phyloP scores from a whole-genome alignment of 1,284 basidiomycete genomes.

The Moesziomyces sp. region DNA sequence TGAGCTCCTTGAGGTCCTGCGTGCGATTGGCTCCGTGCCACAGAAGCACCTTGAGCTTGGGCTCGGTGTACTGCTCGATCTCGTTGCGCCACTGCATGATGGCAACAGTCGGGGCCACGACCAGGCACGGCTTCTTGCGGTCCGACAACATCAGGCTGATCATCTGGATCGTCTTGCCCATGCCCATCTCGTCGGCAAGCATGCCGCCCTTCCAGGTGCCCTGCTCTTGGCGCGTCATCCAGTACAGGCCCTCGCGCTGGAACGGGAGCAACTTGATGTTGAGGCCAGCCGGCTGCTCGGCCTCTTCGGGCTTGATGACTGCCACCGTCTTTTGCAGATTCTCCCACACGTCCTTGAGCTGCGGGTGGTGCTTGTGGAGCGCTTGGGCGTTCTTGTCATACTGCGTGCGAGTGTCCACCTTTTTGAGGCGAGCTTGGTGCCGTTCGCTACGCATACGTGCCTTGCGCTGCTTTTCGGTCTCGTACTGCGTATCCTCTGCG shows the following conservation, averaged over 20 bases:
- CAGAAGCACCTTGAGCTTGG: slow-evolving; percentile 76
- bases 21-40: slow-evolving; percentile 84
- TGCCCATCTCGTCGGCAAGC: slow-evolving; percentile 88
- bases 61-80: slow-evolving; percentile 74
- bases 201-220: slow-evolving; percentile 90
- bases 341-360: slow-evolving; percentile 88
- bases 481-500: slow-evolving; percentile 47
- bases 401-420: slow-evolving; percentile 30
- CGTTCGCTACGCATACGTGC: slow-evolving; percentile 44
- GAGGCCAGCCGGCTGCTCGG: slow-evolving; percentile 78
- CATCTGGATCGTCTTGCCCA: slow-evolving; percentile 99
- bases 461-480: slow-evolving; percentile 57
- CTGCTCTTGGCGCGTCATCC: slow-evolving; percentile 95
- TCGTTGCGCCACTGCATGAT: slow-evolving; percentile 99
- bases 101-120: slow-evolving; percentile 90
- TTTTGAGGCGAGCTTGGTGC: slow-evolving; percentile 38
- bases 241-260: slow-evolving; percentile 91
- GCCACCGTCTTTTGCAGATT: slow-evolving; percentile 73
- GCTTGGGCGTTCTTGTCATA: slow-evolving; percentile 35
- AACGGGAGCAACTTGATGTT: slow-evolving; percentile 73
- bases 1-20: slow-evolving; percentile 75
- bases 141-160: slow-evolving; percentile 88
- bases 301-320: slow-evolving; percentile 73
- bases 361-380: slow-evolving; percentile 70
- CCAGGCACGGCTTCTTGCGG: slow-evolving; percentile 82